Evolutionary conservation across 139 green algal genomes (phyloP).

Genomic region (Parachlorella kessleri): DNA sequence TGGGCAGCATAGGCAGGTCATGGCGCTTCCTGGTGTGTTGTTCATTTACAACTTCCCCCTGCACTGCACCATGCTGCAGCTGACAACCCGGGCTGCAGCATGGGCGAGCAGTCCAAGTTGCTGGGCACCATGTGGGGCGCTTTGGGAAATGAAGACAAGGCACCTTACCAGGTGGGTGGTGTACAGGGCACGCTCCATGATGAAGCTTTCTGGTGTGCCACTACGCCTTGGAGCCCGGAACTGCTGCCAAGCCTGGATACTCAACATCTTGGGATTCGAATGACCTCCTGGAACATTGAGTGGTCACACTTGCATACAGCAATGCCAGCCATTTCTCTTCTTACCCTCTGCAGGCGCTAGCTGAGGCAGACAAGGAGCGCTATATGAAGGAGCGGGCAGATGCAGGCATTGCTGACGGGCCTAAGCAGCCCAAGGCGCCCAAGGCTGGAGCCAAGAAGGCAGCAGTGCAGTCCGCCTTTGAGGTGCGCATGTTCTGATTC

Average conservation of each 20-base stretch:
- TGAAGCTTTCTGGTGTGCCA: background rate
- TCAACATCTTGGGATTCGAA: background rate
- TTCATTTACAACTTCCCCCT: background rate
- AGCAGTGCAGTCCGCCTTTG: background rate
- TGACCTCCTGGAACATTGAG: background rate
- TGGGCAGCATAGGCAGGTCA: too few relatives aligned
- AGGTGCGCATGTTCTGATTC: background rate
- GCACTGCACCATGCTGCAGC: constrained; percentile 13
- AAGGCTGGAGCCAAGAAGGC: constrained; percentile 15
- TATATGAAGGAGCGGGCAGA: constrained; percentile 19
- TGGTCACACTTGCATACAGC: too few relatives aligned
- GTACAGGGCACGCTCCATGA: background rate
- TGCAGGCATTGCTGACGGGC: constrained; percentile 2
- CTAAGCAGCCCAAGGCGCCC: background rate
- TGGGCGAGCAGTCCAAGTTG: constrained; percentile 28
- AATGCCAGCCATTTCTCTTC: too few relatives aligned
- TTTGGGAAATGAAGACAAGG: constrained; percentile 17
- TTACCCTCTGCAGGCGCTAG: constrained; percentile 7
- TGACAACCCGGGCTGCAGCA: constrained; percentile 18
- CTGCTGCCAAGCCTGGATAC: too few relatives aligned
- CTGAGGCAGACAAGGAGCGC: constrained; percentile 28
- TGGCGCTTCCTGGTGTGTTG: too few relatives aligned
- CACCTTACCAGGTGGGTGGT: background rate
- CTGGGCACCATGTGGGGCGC: constrained; percentile 29
- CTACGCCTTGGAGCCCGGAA: too few relatives aligned